A percentile compares a stretch with the other conserved stretches of the same genome.
Evolutionary conservation across 306 rosid genomes (phyloP).

Genomic region (Rosa chinensis): DNA sequence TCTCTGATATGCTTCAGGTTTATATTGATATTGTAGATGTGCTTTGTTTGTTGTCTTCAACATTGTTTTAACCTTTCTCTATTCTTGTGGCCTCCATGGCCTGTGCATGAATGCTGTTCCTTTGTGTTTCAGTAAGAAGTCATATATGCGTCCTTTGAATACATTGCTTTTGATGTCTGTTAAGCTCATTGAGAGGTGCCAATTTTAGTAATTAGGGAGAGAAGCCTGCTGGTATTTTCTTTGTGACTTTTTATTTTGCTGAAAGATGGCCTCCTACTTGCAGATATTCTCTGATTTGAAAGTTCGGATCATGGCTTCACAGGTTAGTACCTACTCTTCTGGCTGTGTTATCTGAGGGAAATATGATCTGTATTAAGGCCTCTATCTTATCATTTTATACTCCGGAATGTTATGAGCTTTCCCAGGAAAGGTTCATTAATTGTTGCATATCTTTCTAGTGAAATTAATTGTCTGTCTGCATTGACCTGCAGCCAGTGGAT

Average conservation of each 20-base stretch:
- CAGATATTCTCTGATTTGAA: slow-evolving; percentile 63
- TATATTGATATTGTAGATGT: not conserved
- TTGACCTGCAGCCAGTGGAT: slow-evolving; percentile 48
- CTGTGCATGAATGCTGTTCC: not conserved
- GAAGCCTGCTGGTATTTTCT: not conserved
- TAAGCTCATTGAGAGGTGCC: not conserved
- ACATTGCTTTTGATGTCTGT: not conserved
- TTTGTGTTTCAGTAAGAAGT: slow-evolving; percentile 1
- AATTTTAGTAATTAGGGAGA: not conserved
- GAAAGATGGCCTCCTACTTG: slow-evolving; percentile 18
- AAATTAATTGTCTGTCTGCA: not conserved
- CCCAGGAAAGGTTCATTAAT: not conserved
- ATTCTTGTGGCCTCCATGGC: not conserved
- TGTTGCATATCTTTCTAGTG: not conserved
- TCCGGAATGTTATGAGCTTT: not conserved
- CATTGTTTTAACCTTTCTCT: not conserved
- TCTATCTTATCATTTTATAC: not conserved
- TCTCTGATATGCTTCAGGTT: not conserved
- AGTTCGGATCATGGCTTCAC: slow-evolving; percentile 51
- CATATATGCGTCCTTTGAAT: not conserved
- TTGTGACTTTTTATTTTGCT: not conserved
- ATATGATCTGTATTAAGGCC: not conserved
- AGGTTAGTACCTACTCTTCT: slow-evolving; percentile 38
- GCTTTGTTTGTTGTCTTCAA: not conserved
- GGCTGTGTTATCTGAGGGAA: not conserved